Evolutionary conservation across 768 basidiomycete genomes (phyloP), one percentile per base, ranked within the genome.

Genomic region (Hygrocybe coccinea): DNA sequence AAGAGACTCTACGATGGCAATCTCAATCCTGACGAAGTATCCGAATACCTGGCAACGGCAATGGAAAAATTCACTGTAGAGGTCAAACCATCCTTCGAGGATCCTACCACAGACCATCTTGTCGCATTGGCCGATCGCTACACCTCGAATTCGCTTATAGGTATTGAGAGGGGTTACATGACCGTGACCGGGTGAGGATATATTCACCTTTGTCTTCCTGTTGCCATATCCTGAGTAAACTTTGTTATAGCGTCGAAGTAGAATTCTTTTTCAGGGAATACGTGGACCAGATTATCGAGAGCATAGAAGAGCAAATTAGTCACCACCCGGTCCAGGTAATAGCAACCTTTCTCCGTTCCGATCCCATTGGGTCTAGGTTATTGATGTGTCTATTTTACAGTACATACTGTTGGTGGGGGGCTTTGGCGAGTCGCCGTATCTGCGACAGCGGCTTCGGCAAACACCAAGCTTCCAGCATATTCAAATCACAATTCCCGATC

Each of bases 401-500:
- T 37, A 37, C 17, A 6, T 52, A 21, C n/a, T 52, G 21, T 17
- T 52, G 10, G 51, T 52, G 19, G 51, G 51, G 4, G 51, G 51
- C 10, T 52, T 52, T 41, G 51, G 51, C 34, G 51, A 52, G 24
- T 52, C 51, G 5, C 51, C 51, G 11, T 52, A 52, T 43, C 7
- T 52, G 36, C 35, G 51, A 41, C 17, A 21, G 37, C 35, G 35
- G 25, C 51, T 52, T 38, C 51, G 39, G 9, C 14, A 17, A 9
- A 24, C 51, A 9, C 51, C 51, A 3, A 25, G 12, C 8, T 36
- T 52, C 39, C 51, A 17, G 2, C 33, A 37, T 19, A 52, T 52
- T 21, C 51, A 21, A 25, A 4, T 52, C 38, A 52, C 51, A 33
- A 25, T 52, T 12, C 51, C 51, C 21, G 51, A 52, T 21, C 51